Base-by-base conservation (phyloP, 345 rosid genomes). In the Dipteronia dyeriana region DNA sequence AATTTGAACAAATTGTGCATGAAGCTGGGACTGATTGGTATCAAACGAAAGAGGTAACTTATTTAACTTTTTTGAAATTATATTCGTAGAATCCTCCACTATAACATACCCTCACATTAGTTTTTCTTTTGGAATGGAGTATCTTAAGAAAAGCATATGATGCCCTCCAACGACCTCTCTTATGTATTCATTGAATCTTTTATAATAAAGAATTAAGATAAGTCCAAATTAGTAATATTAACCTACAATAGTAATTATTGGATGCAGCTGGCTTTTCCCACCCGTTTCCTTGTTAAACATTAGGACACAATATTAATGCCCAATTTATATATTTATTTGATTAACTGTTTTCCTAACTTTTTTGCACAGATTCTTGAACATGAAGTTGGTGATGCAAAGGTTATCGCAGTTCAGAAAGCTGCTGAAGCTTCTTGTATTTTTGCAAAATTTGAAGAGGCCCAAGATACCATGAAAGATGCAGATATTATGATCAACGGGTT, bases 401-500 rank as follows among this genome's bases (percentile, higher is more conserved):
- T 85, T 74, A 78, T 68, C 78, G 91, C 93, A 71, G 87, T 75
- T n/a, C 90, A 91, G 79, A 90, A 87, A 82, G 82, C 83, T 49
- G 92, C 88, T 2, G 91, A 92, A 79, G 91, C 89, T 82, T 90
- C 87, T 77, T 88, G 92, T 80, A 70, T 88, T 78, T 83, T 86
- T 71, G 87, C 91, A 47, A 96, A 92, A 87, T 94, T 92, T 84
- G 95, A 88, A 75, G 99, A 94, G 92, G 97, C 98, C 17, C 97
- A 91, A 78, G 87, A 87, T 73, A 85, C 90, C 69, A 84, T 96
- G 87, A 90, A 76, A 86, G 99, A 96, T 70, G 97, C 99, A 75
- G 94, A 96, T 86, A 82, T 87, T 67, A 85, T 90, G 81, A 89
- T 96, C 79, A 96, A 90, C 82, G 93, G 86, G 75, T 90, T 96